These are phyloP conservation scores for Jaapia argillacea DNA, from an alignment of 768 basidiomycete genomes.

Conservation along the genomic window DNA sequence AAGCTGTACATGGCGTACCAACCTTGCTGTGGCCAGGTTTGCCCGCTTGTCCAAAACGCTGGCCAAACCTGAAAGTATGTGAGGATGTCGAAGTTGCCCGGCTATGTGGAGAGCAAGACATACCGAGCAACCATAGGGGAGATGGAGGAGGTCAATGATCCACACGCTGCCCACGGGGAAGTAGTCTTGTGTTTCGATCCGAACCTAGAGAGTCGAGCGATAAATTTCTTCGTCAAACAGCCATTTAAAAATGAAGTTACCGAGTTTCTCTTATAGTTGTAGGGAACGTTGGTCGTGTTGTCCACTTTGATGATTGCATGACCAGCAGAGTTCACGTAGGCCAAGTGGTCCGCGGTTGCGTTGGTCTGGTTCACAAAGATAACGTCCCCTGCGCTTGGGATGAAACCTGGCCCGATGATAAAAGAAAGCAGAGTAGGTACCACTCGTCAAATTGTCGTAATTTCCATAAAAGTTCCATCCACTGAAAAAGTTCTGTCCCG, in stretches of 20 bases:
- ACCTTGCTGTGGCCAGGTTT: neutral
- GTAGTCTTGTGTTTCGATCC: neutral
- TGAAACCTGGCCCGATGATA: too few species aligned
- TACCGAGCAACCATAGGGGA: slow-evolving; percentile 12
- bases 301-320: slow-evolving; percentile 26
- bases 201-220: slow-evolving; percentile 7
- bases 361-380: neutral
- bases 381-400: neutral
- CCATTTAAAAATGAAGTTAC: neutral
- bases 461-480: slow-evolving; percentile 21
- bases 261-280: neutral
- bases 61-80: slow-evolving; percentile 2
- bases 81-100: neutral
- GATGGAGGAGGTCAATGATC: slow-evolving; percentile 3
- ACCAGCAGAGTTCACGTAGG: slow-evolving; percentile 19
- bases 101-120: slow-evolving; percentile 1
- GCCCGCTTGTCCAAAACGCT: neutral
- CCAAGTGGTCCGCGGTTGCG: slow-evolving; percentile 10
- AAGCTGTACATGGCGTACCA: too few species aligned
- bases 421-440: slow-evolving; percentile 18
- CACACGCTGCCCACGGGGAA: slow-evolving; percentile 2
- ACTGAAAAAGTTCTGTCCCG: neutral
- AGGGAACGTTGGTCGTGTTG: slow-evolving; percentile 14
- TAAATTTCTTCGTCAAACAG: slow-evolving; percentile 4
- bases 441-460: slow-evolving; percentile 28